Base-by-base conservation (phyloP, 2,329 filamentous ascomycete species). In the Phialophora tarda region DNA sequence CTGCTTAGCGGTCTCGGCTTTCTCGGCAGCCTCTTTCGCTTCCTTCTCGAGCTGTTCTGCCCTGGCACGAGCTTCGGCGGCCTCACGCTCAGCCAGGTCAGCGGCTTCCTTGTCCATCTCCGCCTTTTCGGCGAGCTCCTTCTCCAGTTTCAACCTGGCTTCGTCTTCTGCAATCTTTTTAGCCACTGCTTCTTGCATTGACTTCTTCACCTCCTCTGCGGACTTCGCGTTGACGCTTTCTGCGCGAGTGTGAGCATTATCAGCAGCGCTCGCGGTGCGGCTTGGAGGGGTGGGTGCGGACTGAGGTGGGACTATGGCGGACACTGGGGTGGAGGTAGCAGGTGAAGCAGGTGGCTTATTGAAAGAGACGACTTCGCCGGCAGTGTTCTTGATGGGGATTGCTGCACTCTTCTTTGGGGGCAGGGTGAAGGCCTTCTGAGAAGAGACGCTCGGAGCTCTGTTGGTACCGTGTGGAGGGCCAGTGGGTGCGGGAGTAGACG, bases 301-400 rank as follows among this genome's bases (percentile, higher is more conserved):
- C 8, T 91, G 88, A 59, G 92, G 86, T 24, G 91, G 84, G 6
- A 81, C 78, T 66, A 82, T 87, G 23, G 86, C 87, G 50, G 88
- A 82, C 44, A 86, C 85, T 65, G 85, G 80, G 53, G 79, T 83
- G 30, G 84, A 82, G 63, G 83, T 85, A 23, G 84, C 80, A 21
- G 84, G 82, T 17, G 85, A 84, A 14, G 89, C 87, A 23, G 89
- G 88, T 1, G 88, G 87, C 79, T 89, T 91, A 62, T 86, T 76
- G 82, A 91, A 81, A 83, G 85, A 83, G 72, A 92, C 88, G 12
- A 97, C 82, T 32, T 88, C 86, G 75, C 95, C 92, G 63, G 89
- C 85, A 32, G 89, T 85, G 74, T 92, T 91, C 83, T 92, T 96
- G 82, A 97, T 97, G 57, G 88, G 84, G 71, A 97, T 90, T 0